Evolutionary conservation across 257 asterid species (phyloP).

Genomic region (Cruciata laevipes): DNA sequence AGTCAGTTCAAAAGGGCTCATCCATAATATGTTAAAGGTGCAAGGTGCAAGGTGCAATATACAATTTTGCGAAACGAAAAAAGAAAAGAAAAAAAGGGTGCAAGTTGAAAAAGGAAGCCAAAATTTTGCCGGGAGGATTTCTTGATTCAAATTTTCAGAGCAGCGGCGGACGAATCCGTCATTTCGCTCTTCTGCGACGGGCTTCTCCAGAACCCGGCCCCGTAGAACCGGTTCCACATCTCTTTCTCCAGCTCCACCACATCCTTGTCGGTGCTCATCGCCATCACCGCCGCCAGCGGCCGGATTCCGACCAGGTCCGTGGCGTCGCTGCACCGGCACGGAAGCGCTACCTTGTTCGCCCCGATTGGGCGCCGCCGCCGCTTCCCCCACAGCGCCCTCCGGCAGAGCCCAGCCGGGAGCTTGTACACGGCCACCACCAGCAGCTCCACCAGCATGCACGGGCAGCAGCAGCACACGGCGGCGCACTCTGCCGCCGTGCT

Average conservation of each 20-base stretch:
- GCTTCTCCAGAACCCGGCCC: constrained; percentile 84
- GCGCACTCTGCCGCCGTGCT: constrained; percentile 83
- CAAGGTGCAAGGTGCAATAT: not conserved
- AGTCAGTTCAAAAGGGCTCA: not conserved
- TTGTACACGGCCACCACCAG: constrained; percentile 55
- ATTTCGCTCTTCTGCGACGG: constrained; percentile 34
- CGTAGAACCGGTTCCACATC: constrained; percentile 58
- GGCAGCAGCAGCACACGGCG: constrained; percentile 83
- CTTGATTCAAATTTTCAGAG: not conserved
- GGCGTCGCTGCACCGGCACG: constrained; percentile 30
- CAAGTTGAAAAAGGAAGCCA: not conserved
- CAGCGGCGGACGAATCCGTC: too few relatives aligned
- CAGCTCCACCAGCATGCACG: constrained; percentile 58
- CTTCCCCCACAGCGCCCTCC: constrained; percentile 48
- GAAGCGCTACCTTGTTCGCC: constrained; percentile 18
- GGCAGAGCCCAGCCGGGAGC: constrained; percentile 67
- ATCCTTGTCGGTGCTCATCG: constrained; percentile 31
- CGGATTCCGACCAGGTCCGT: constrained; percentile 28
- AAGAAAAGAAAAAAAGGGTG: too few relatives aligned
- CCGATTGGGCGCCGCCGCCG: constrained; percentile 32
- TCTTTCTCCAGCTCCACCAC: constrained; percentile 63
- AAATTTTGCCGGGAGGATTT: not conserved
- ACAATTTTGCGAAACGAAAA: not conserved
- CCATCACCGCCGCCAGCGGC: constrained; percentile 13
- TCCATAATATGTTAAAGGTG: not conserved